phyloP scores from a whole-genome alignment of 805 yeast species.

The Teunomyces lycoperdinae region DNA sequence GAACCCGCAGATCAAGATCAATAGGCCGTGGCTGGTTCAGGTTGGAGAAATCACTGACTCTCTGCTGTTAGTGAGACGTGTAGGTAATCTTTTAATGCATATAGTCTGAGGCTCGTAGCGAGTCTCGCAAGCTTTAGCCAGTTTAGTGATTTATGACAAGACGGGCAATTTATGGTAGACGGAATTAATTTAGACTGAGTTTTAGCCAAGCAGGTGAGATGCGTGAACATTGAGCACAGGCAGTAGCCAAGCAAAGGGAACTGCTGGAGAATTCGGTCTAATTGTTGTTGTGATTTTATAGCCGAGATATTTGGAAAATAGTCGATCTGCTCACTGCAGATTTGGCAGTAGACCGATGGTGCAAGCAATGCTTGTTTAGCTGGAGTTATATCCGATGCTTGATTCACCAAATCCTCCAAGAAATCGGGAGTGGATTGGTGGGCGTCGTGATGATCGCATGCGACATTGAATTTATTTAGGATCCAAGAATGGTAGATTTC shows the following conservation, averaged over 20 bases:
- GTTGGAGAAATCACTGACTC: slow-evolving; percentile 5
- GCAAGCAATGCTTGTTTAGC: slow-evolving; percentile 17
- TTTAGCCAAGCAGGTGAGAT: slow-evolving; percentile 39
- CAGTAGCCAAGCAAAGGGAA: slow-evolving; percentile 37
- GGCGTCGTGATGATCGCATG: not conserved
- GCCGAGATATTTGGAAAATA: slow-evolving; percentile 22
- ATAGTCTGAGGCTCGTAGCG: slow-evolving; percentile 20
- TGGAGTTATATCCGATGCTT: slow-evolving; percentile 11
- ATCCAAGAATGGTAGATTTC: not conserved
- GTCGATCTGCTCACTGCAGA: slow-evolving; percentile 31
- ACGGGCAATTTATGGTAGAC: slow-evolving; percentile 11
- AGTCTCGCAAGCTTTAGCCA: slow-evolving; percentile 20
- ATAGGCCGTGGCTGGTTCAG: slow-evolving; percentile 47
- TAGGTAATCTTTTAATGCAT: slow-evolving; percentile 13
- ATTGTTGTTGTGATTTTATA: slow-evolving; percentile 1
- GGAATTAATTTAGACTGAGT: slow-evolving; percentile 2
- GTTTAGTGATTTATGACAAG: slow-evolving; percentile 13
- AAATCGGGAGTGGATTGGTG: not conserved
- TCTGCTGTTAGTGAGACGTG: not conserved
- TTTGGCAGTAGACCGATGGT: slow-evolving; percentile 18
- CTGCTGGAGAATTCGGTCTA: slow-evolving; percentile 4
- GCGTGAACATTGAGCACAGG: slow-evolving; percentile 33
- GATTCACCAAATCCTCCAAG: not conserved
- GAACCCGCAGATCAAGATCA: slow-evolving; percentile 50
- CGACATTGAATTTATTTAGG: not conserved